Base-by-base conservation (phyloP, 23 red algal genomes). In the Chondrus crispus region DNA sequence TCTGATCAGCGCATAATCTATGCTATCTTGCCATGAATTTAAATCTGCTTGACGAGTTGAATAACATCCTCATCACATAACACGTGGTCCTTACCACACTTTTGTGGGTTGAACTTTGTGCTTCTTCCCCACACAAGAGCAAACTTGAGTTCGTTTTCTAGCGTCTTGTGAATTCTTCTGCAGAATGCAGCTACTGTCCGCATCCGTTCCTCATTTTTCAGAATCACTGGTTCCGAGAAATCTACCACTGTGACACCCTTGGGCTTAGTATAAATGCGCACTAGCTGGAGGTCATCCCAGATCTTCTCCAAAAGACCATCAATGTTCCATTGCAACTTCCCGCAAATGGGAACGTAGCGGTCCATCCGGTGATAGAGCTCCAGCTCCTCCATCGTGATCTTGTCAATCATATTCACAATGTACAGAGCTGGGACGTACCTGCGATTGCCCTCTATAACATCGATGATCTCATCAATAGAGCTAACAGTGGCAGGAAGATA, bases 231-330 rank as follows among this genome's bases (percentile, higher is more conserved):
- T 46, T 93, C 90, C 30, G 88, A 91, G 79, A 96, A 96, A 58
- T 99, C 97, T 0, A 93, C 80, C 10, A 95, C 87, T 12, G 82
- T 72, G 16, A 86, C 84, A 3, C 97, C 93, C 75, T 96, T 96
- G 16, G 96, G 96, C 88, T 99, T 99, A 5, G 97, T 99, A 85
- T 96, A 99, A 30, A 99, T 90, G n/a, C 97, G 97, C 6, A 99
- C 80, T 32, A 99, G 74, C 41, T 82, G 74, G 20, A 99, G 95
- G 52, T 93, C 83, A 24, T 85, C 62, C 97, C 97, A 99, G 35
- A 99, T 92, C 9, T 68, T 58, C 73, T 99, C 94, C 76, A 99
- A 64, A 20, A 99, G 69, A 39, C 91, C 97, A 80, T 96, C 97
- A 55, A 99, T 82, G 69, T 99, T 99, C 97, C 94, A 95, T 32